Percentiles rank a stretch among this genome's conserved stretches.
Evolutionary conservation across 352 stramenopile genomes (phyloP).

Genomic region (Pythium aristosporum): DNA sequence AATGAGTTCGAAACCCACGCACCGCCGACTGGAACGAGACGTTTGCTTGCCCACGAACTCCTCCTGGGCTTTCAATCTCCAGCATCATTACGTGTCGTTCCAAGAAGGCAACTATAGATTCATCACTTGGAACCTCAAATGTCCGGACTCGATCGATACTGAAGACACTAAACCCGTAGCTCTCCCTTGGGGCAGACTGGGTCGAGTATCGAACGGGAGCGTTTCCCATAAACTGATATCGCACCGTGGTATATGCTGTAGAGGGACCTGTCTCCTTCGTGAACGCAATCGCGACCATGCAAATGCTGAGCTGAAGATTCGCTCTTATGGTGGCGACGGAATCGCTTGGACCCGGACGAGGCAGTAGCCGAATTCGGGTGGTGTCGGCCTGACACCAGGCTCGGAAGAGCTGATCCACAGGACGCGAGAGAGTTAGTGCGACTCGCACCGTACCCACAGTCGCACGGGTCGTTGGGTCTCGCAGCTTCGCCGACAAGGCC

Average conservation of each 20-base stretch:
- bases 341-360: not conserved
- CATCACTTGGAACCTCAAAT: constrained; percentile 8
- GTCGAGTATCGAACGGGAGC: constrained; percentile 4
- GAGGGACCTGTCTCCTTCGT: not conserved
- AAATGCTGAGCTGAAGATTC: constrained; percentile 2
- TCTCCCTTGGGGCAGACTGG: not conserved
- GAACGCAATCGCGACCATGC: constrained; percentile 8
- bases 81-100: constrained; percentile 10
- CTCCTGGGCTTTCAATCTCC: not conserved
- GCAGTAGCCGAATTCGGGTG: not conserved
- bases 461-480: constrained; percentile 17
- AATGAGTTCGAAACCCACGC: not conserved
- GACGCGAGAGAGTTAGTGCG: constrained; percentile 1
- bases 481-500: constrained; percentile 18
- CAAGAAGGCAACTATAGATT: constrained; percentile 8
- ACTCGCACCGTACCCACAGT: constrained; percentile 22
- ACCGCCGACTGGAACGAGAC: constrained; percentile 2
- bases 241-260: constrained; percentile 1
- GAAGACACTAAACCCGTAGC: constrained; percentile 2
- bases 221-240: constrained; percentile 25
- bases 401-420: constrained; percentile 4
- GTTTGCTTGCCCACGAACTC: not conserved
- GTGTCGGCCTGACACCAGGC: not conserved
- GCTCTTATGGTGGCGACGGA: not conserved
- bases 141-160: not conserved